Conservation (phyloP, 2,329 filamentous ascomycete species). For the Colletotrichum somersetense region DNA sequence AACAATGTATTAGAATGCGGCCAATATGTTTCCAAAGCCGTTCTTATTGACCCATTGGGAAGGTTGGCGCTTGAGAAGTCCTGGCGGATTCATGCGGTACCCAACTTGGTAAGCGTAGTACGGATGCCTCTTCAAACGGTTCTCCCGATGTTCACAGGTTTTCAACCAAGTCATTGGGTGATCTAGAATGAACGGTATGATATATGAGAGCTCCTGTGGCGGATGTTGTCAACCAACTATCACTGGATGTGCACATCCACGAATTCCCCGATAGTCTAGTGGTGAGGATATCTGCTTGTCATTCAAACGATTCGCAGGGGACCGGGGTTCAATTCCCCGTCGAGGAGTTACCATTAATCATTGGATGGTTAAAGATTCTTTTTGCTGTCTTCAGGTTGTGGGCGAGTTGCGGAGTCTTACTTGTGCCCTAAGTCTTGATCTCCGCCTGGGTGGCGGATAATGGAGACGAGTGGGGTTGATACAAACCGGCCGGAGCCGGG, state of each 20-base stretch:
- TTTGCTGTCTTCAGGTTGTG: background rate
- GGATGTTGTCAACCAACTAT: background rate
- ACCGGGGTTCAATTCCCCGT: conserved; percentile 16
- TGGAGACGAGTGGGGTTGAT: background rate
- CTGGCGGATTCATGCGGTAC: background rate
- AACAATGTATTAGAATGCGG: background rate
- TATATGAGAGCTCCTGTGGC: background rate
- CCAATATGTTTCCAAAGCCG: background rate
- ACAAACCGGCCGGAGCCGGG: background rate
- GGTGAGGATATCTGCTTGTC: conserved; percentile 23
- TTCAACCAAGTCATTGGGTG: background rate
- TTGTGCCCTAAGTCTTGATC: background rate
- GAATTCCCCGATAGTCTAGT: conserved; percentile 18
- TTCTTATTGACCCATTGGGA: background rate
- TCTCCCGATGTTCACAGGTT: background rate
- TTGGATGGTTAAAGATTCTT: background rate
- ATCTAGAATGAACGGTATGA: no score
- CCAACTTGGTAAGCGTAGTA: background rate
- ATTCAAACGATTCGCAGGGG: conserved; percentile 10
- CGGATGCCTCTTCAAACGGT: background rate
- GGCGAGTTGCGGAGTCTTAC: background rate
- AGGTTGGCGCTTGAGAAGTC: background rate
- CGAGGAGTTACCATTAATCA: background rate
- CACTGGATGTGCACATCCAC: background rate
- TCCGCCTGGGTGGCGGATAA: background rate